Conservation (phyloP, 768 basidiomycete genomes). For the Agaricus blazei region DNA sequence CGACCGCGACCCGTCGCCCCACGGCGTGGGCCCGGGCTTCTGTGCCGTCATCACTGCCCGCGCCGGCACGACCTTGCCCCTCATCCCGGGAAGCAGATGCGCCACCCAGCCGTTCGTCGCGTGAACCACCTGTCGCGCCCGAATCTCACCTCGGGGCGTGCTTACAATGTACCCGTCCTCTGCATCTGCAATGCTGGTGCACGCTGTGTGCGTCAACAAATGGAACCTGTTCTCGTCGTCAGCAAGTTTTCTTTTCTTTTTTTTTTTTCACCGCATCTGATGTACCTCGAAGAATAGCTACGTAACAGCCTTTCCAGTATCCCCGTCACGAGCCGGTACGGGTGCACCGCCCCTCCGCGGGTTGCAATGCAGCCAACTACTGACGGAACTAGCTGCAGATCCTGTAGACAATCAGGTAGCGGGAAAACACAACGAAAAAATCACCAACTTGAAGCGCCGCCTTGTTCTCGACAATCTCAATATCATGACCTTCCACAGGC, state of each 20-base stretch:
- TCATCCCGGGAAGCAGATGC: constrained; percentile 61
- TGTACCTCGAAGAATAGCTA: constrained; percentile 38
- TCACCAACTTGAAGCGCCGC: constrained; percentile 24
- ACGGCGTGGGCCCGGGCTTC: constrained; percentile 30
- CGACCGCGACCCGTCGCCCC: constrained; percentile 36
- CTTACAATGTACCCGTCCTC: constrained; percentile 39
- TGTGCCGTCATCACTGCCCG: constrained; percentile 65
- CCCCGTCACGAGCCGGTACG: constrained; percentile 64
- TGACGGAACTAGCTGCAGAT: constrained; percentile 39
- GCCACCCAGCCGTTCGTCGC: constrained; percentile 83
- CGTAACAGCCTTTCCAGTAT: constrained; percentile 48
- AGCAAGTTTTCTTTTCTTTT: too few relatives aligned
- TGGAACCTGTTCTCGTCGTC: constrained; percentile 37
- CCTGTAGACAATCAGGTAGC: constrained; percentile 26
- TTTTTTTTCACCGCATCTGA: background rate
- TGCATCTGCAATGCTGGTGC: constrained; percentile 39
- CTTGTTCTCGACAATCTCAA: constrained; percentile 25
- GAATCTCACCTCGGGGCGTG: constrained; percentile 57
- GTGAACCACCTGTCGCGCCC: constrained; percentile 64
- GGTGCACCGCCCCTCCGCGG: constrained; percentile 58
- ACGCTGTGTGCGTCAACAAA: constrained; percentile 58
- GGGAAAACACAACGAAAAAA: background rate
- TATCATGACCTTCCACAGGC: constrained; percentile 38
- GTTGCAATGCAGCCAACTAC: constrained; percentile 48
- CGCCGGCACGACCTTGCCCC: constrained; percentile 56